Conservation (phyloP, 2,329 filamentous ascomycete genomes). For the Microsporum canis region DNA sequence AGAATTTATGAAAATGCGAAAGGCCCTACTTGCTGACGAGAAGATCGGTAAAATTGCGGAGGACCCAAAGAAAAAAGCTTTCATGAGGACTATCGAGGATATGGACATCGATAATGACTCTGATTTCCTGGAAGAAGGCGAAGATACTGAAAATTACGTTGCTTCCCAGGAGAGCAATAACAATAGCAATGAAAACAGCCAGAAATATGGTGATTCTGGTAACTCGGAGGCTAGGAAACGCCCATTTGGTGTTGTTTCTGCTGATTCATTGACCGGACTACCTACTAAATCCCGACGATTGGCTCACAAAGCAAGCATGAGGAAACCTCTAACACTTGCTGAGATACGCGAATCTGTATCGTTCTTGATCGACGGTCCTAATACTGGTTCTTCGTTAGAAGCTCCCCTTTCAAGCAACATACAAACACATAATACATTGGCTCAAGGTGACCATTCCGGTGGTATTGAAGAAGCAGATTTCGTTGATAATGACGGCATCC, state of each 20-base stretch:
- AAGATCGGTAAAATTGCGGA: slow-evolving; percentile 82
- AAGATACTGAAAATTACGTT: slow-evolving; percentile 13
- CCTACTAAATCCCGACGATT: slow-evolving; percentile 54
- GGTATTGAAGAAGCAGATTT: slow-evolving; percentile 18
- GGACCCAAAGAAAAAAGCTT: slow-evolving; percentile 80
- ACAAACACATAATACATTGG: background rate
- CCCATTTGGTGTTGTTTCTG: slow-evolving; percentile 27
- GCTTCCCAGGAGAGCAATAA: slow-evolving; percentile 1
- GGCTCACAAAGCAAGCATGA: slow-evolving; percentile 40
- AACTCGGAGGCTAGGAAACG: slow-evolving; percentile 23
- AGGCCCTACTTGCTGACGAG: slow-evolving; percentile 76
- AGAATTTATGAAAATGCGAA: slow-evolving; percentile 85
- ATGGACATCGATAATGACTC: slow-evolving; percentile 57
- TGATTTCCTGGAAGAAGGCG: slow-evolving; percentile 49
- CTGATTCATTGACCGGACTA: slow-evolving; percentile 41
- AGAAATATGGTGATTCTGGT: background rate
- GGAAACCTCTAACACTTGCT: slow-evolving; percentile 61
- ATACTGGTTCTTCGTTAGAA: slow-evolving; percentile 20
- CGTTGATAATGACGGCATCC: slow-evolving; percentile 32
- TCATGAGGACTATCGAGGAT: slow-evolving; percentile 82
- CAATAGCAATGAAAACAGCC: slow-evolving; percentile 13
- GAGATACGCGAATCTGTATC: slow-evolving; percentile 78
- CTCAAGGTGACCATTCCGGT: background rate
- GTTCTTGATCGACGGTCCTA: slow-evolving; percentile 60
- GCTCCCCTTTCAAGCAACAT: background rate